These are phyloP conservation scores for Phoma sp. DNA, from an alignment of 2,329 filamentous ascomycete species.

Conservation along the genomic window DNA sequence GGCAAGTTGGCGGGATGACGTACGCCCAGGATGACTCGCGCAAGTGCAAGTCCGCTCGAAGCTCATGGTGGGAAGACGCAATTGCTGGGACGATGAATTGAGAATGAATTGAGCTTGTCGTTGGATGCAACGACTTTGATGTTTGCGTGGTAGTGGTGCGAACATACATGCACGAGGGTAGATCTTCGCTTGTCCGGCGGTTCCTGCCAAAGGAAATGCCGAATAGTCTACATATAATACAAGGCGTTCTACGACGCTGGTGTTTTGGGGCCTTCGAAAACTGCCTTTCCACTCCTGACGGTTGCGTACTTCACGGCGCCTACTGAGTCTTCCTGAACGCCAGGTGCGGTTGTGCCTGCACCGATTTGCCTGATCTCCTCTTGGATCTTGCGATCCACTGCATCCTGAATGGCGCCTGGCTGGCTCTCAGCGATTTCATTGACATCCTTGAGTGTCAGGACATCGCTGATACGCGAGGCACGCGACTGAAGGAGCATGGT, in stretches of 20 bases:
- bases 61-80: no score
- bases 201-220: not conserved
- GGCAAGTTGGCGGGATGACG: constrained; percentile 13
- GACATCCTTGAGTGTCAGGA: constrained; percentile 78
- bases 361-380: constrained; percentile 47
- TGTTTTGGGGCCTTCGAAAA: constrained; percentile 26
- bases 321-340: constrained; percentile 22
- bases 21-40: constrained; percentile 8
- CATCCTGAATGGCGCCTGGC: constrained; percentile 71
- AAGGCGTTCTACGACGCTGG: constrained; percentile 9
- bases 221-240: constrained; percentile 23
- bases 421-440: constrained; percentile 89
- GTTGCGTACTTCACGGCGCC: constrained; percentile 36
- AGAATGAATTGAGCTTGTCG: no score
- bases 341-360: constrained; percentile 26
- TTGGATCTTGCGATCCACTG: constrained; percentile 49
- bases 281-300: constrained; percentile 38
- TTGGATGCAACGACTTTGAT: no score
- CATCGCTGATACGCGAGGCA: constrained; percentile 79
- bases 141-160: not conserved
- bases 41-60: not conserved
- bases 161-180: not conserved
- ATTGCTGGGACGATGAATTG: no score
- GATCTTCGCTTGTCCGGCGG: not conserved
- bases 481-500: constrained; percentile 89